A percentile compares a stretch with the other conserved stretches of the same genome.
Conservation (phyloP, 2,329 filamentous ascomycete species). For the Beauveria medogensis region DNA sequence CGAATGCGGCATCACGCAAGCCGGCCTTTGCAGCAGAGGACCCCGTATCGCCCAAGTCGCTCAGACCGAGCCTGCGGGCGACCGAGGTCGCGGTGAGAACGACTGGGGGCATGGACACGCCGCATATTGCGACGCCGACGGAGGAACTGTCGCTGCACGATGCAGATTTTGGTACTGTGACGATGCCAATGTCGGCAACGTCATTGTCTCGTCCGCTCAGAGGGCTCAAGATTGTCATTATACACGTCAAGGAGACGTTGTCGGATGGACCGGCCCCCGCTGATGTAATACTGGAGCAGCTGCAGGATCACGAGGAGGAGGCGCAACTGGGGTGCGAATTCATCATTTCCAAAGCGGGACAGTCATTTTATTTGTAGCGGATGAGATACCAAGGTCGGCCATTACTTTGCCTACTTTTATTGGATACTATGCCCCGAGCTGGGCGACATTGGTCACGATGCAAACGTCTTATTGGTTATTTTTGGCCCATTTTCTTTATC, state of each 20-base stretch:
- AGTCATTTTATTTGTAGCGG: constrained; percentile 43
- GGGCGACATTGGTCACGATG: neutral
- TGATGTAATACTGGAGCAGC: constrained; percentile 61
- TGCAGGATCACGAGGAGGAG: constrained; percentile 57
- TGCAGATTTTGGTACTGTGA: constrained; percentile 18
- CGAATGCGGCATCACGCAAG: constrained; percentile 16
- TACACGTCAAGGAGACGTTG: constrained; percentile 86
- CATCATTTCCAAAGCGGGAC: constrained; percentile 59
- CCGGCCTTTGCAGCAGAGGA: constrained; percentile 26
- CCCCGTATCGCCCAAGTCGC: constrained; percentile 45
- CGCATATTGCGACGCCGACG: constrained; percentile 39
- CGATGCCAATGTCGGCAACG: constrained; percentile 14
- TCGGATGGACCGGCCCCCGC: constrained; percentile 58
- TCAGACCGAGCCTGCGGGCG: constrained; percentile 20
- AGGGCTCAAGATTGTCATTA: constrained; percentile 75
- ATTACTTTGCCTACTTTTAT: neutral
- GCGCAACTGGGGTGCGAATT: constrained; percentile 71
- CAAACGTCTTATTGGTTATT: neutral
- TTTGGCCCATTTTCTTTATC: neutral
- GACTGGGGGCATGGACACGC: constrained; percentile 23
- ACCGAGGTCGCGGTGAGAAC: constrained; percentile 12
- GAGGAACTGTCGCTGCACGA: constrained; percentile 37
- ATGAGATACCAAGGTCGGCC: constrained; percentile 13
- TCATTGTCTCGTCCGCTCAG: constrained; percentile 44
- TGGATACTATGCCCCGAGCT: neutral